Evolutionary conservation across 2,329 filamentous ascomycete species (phyloP).

Genomic region (Diaporthe velutina): DNA sequence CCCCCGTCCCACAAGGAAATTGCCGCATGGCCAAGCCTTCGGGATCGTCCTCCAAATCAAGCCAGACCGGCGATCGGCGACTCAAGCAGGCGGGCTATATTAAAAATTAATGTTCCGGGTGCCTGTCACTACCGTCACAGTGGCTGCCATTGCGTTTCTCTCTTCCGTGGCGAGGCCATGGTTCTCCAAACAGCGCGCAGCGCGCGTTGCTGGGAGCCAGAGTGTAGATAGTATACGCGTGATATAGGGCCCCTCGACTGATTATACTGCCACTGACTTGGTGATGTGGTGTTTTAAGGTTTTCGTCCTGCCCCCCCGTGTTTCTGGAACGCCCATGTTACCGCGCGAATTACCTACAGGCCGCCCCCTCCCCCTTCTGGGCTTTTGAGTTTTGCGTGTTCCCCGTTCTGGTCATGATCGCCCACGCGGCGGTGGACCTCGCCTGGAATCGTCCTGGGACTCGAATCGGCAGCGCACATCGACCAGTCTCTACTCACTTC

Average conservation of each 20-base stretch:
- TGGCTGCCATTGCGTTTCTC: background rate
- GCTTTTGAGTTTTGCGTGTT: constrained; percentile 29
- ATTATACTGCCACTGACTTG: constrained; percentile 13
- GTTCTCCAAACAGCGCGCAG: background rate
- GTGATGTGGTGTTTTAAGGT: constrained; percentile 16
- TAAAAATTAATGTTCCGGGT: constrained; percentile 26
- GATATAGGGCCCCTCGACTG: background rate
- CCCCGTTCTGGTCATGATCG: constrained; percentile 12
- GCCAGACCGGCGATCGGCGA: constrained; percentile 25
- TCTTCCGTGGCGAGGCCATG: background rate
- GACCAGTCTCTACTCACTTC: background rate
- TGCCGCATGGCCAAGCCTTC: constrained; percentile 30
- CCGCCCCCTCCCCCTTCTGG: constrained; percentile 8
- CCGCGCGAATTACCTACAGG: constrained; percentile 25
- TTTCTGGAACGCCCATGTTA: constrained; percentile 27
- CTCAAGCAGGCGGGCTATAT: constrained; percentile 4
- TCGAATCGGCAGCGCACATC: constrained; percentile 26
- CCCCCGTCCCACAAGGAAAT: constrained; percentile 29
- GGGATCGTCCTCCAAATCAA: constrained; percentile 29
- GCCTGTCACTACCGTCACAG: constrained; percentile 20
- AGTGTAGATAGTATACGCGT: background rate
- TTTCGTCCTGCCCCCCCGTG: constrained; percentile 8
- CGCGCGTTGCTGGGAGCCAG: background rate
- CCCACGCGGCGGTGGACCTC: constrained; percentile 19
- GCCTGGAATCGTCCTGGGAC: constrained; percentile 14